Percentiles rank a stretch among this genome's conserved stretches.
Evolutionary conservation across 1,139 yeast genomes (phyloP).

Genomic region (Yamadazyma epiphylla): DNA sequence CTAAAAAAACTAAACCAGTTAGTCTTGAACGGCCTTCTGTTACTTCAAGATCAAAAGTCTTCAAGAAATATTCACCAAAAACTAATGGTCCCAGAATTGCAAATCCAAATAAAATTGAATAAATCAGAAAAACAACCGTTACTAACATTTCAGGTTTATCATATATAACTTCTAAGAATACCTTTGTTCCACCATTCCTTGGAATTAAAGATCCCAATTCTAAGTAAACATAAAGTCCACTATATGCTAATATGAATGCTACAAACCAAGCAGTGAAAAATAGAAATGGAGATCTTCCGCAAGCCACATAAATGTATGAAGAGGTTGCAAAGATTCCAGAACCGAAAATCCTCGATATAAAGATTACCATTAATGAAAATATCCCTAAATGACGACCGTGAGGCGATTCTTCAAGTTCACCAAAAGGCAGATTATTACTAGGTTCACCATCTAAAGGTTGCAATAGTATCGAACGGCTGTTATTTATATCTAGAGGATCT

Average conservation of each 20-base stretch:
- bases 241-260: conserved; percentile 58
- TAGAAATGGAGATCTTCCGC: conserved; percentile 61
- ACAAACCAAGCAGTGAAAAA: conserved; percentile 61
- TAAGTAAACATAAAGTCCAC: conserved; percentile 62
- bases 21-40: conserved; percentile 37
- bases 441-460: conserved; percentile 16
- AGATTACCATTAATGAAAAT: conserved; percentile 59
- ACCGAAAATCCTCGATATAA: conserved; percentile 69
- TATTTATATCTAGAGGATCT: conserved; percentile 1
- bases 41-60: conserved; percentile 40
- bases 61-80: conserved; percentile 64
- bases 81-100: conserved; percentile 63
- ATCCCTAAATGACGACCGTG: conserved; percentile 73
- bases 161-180: conserved; percentile 63
- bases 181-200: conserved; percentile 71
- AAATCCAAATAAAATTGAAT: conserved; percentile 60
- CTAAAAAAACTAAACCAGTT: conserved; percentile 42
- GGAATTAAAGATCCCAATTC: conserved; percentile 71
- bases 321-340: conserved; percentile 76
- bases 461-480: conserved; percentile 4
- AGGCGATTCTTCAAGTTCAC: conserved; percentile 52
- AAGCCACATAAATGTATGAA: conserved; percentile 59
- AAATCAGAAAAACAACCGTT: conserved; percentile 55
- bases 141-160: conserved; percentile 56
- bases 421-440: conserved; percentile 2